These are phyloP conservation scores for Carallia brachiata DNA, from an alignment of 345 rosid species.

Conservation along the genomic window DNA sequence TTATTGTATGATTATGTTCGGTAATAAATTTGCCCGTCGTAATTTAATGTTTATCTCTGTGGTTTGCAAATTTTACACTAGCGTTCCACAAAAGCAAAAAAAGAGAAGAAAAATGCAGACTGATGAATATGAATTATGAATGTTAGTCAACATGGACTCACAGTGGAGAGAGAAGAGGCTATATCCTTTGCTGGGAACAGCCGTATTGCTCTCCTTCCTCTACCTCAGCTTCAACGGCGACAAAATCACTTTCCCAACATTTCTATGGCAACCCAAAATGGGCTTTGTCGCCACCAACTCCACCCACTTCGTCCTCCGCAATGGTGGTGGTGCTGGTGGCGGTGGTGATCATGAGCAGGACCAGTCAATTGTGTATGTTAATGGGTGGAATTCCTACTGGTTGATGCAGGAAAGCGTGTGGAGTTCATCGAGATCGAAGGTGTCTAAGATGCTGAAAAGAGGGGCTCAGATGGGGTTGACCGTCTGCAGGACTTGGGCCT, in stretches of 20 bases:
- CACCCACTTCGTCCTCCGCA: slow-evolving; percentile 32
- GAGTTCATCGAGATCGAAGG: slow-evolving; percentile 27
- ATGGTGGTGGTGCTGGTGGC: not conserved
- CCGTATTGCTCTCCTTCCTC: slow-evolving; percentile 26
- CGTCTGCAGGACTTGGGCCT: slow-evolving; percentile 57
- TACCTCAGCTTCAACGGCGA: slow-evolving; percentile 26
- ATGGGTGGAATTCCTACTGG: slow-evolving; percentile 47
- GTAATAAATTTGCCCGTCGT: no score
- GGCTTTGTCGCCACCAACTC: slow-evolving; percentile 38
- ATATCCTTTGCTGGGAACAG: slow-evolving; percentile 29
- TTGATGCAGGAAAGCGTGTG: slow-evolving; percentile 36
- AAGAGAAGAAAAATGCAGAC: no score
- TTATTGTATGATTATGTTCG: no score
- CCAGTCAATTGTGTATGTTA: slow-evolving; percentile 23
- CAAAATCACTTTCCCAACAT: slow-evolving; percentile 21
- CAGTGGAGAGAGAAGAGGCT: slow-evolving; percentile 32
- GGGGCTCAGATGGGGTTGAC: slow-evolving; percentile 44
- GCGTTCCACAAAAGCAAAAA: no score
- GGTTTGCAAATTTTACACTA: no score
- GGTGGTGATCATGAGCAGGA: not conserved
- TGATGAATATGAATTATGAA: no score
- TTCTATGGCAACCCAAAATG: slow-evolving; percentile 36
- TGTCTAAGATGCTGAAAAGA: slow-evolving; percentile 29
- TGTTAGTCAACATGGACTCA: slow-evolving; percentile 13
- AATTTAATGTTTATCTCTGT: no score